phyloP scores from a whole-genome alignment of 495 filamentous ascomycete species.

The Lineolata rhizophorae region DNA sequence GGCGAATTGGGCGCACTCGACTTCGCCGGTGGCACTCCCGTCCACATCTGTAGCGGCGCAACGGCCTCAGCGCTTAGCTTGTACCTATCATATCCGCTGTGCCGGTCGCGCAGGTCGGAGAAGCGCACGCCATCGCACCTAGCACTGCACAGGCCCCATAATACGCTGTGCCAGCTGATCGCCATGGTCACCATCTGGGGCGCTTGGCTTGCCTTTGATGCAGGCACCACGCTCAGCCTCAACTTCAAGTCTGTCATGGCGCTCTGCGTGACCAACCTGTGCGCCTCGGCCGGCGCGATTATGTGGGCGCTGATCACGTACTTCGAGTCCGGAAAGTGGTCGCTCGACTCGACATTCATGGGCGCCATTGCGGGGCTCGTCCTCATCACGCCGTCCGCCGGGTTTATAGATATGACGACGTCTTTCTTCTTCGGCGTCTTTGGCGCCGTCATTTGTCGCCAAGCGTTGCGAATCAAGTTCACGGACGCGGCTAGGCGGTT shows the following conservation, averaged over 20 bases:
- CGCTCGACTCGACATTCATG: conserved; percentile 25
- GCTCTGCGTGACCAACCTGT: conserved; percentile 26
- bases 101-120: conserved; percentile 20
- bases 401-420: conserved; percentile 23
- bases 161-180: conserved; percentile 21
- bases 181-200: conserved; percentile 14
- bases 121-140: conserved; percentile 21
- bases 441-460: conserved; percentile 22
- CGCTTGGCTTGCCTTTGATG: conserved; percentile 18
- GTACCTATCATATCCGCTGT: conserved; percentile 23
- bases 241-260: conserved; percentile 27
- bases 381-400: conserved; percentile 26
- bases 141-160: conserved; percentile 25
- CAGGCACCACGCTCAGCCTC: conserved; percentile 23
- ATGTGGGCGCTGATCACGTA: conserved; percentile 27
- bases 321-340: conserved; percentile 24
- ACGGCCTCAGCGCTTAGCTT: conserved; percentile 22
- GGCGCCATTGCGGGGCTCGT: conserved; percentile 28
- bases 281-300: conserved; percentile 23
- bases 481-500: conserved; percentile 17
- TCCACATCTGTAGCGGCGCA: conserved; percentile 25
- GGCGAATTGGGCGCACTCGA: conserved; percentile 20
- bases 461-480: conserved; percentile 27
- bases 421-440: conserved; percentile 24
- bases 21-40: conserved; percentile 26